A percentile compares a stretch with the other conserved stretches of the same genome.
These are phyloP conservation scores for Triticum dicoccoides DNA, from an alignment of 176 grass and related monocot species.

Conservation along the genomic window DNA sequence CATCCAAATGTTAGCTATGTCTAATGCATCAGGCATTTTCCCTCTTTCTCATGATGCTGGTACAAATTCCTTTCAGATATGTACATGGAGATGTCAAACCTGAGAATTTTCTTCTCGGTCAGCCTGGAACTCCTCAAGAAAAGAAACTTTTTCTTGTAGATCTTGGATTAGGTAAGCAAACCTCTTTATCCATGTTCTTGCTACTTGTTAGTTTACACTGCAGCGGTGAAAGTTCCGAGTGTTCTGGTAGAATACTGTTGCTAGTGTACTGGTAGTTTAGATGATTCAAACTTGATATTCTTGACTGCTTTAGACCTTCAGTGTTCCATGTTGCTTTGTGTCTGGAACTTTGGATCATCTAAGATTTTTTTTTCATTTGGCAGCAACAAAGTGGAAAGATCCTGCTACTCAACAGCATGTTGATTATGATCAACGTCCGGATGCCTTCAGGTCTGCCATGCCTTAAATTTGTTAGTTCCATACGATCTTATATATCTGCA, in stretches of 20 bases:
- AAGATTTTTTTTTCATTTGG: conserved; percentile 11
- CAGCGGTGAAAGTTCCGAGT: neutral
- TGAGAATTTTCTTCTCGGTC: conserved; percentile 84
- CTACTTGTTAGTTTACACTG: neutral
- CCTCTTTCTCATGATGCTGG: neutral
- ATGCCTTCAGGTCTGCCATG: conserved; percentile 65
- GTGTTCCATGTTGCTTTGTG: conserved; percentile 9
- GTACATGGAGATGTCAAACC: conserved; percentile 93
- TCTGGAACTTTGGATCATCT: conserved; percentile 17
- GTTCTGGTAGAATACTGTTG: neutral
- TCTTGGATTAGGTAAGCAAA: conserved; percentile 76
- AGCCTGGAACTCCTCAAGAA: conserved; percentile 82
- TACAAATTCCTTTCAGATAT: conserved; percentile 40
- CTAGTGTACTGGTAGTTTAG: neutral
- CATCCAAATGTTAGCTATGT: neutral
- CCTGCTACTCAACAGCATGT: conserved; percentile 55
- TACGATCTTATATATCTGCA: conserved; percentile 17
- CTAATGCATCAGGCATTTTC: neutral
- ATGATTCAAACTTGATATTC: conserved; percentile 1
- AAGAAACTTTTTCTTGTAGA: conserved; percentile 93
- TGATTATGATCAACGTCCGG: conserved; percentile 86
- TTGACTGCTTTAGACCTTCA: conserved; percentile 2
- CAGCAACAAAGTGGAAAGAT: conserved; percentile 88
- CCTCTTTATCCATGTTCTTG: neutral
- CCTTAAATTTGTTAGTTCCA: neutral